Base-by-base conservation (phyloP, 1,284 basidiomycete genomes). In the Anthracocystis walkeri region DNA sequence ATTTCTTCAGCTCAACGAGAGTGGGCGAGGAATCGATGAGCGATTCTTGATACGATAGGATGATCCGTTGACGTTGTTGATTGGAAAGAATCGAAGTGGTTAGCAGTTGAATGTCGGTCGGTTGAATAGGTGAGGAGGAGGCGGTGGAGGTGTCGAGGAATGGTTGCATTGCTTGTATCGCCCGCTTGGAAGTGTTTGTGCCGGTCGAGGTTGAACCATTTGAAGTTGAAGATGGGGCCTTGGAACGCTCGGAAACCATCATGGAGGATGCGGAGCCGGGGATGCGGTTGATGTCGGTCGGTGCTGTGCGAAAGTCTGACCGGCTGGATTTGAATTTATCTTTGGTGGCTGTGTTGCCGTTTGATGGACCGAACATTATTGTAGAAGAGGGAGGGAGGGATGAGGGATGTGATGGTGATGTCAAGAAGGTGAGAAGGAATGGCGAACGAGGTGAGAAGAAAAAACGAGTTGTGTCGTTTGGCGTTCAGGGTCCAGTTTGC, bases 41-140 rank as follows among this genome's bases (percentile, higher is more conserved):
- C 3, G 23, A 27, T 21, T 76, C 74, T 29, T 72, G 65, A 41
- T 68, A 68, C 35, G 27, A 41, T 18, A 76, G 56, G 21, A 65
- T 69, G 16, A 65, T 49, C 7, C 57, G 52, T 46, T 72, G 69
- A 0, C 74, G 65, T 40, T 65, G 56, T 35, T 68, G 65, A 51
- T 76, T 76, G 5, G 65, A 65, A 1, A 76, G 60, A 41, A 76
- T 69, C 12, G 62, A 65, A 12, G 61, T 72, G 41, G 74, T 71
- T 14, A 76, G 74, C n/a, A 76, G 65, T 46, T 76, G 65, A 11
- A 76, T 58, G 46, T 76, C 74, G n/a, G 74, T 76, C 6, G 74
- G 65, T 42, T 72, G 61, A 55, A 76, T 72, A 8, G 65, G 51
- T 7, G 58, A 56, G 25, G 31, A 27, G 2, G 58, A 40, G 51